These are phyloP conservation scores for Capsella bursapastoris DNA, from an alignment of 345 rosid species.

Conservation along the genomic window DNA sequence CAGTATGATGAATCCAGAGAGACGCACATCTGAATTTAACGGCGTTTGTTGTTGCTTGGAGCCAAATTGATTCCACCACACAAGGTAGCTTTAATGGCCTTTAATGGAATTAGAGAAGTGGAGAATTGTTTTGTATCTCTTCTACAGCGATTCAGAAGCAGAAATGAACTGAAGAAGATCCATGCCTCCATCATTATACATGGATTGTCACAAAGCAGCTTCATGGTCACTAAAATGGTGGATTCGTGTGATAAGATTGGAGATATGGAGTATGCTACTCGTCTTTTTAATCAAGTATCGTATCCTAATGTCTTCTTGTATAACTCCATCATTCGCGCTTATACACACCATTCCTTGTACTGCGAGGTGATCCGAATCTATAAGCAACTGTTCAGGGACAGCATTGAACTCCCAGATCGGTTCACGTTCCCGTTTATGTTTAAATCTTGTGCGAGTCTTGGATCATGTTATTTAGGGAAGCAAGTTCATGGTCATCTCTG, in stretches of 20 bases:
- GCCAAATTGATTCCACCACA: not conserved
- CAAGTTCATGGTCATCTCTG: slow-evolving; percentile 55
- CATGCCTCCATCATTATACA: slow-evolving; percentile 50
- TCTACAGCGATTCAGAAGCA: slow-evolving; percentile 46
- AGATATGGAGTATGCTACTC: slow-evolving; percentile 51
- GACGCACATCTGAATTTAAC: not conserved
- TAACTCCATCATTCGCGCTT: slow-evolving; percentile 62
- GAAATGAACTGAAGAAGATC: slow-evolving; percentile 48
- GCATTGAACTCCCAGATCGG: slow-evolving; percentile 48
- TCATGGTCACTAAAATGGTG: slow-evolving; percentile 59
- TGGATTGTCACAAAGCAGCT: slow-evolving; percentile 60
- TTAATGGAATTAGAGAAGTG: slow-evolving; percentile 44
- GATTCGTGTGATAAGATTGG: slow-evolving; percentile 48
- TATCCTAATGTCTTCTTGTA: slow-evolving; percentile 57
- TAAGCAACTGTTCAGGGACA: slow-evolving; percentile 45
- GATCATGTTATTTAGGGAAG: slow-evolving; percentile 40
- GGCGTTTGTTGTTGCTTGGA: not conserved
- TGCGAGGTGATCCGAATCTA: slow-evolving; percentile 41
- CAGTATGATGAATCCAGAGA: not conserved
- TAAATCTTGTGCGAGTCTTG: slow-evolving; percentile 56
- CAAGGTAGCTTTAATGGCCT: slow-evolving; percentile 23
- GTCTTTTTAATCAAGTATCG: slow-evolving; percentile 50
- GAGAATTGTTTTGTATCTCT: slow-evolving; percentile 53
- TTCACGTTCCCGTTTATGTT: slow-evolving; percentile 65
- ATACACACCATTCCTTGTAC: slow-evolving; percentile 48